Conservation (phyloP, 768 basidiomycete genomes). For the Leccinum arenicola region DNA sequence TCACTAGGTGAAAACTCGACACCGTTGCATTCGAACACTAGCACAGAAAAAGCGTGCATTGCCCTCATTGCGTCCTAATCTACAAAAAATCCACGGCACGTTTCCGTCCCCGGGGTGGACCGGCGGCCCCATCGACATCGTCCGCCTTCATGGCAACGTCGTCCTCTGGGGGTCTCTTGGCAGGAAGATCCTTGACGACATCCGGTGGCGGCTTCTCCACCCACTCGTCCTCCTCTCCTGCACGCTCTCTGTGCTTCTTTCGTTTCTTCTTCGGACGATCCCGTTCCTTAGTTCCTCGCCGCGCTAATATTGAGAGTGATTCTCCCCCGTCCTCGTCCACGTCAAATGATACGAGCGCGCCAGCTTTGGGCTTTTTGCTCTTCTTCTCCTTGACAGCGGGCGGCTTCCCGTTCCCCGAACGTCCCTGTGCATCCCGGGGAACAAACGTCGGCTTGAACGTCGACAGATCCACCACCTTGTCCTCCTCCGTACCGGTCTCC, state of each 20-base stretch:
- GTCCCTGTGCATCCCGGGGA: constrained; percentile 41
- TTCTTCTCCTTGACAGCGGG: constrained; percentile 45
- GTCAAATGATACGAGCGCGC: constrained; percentile 70
- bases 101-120: constrained; percentile 48
- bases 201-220: constrained; percentile 61
- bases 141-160: constrained; percentile 8
- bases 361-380: constrained; percentile 44
- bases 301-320: constrained; percentile 28
- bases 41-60: not conserved
- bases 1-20: not conserved
- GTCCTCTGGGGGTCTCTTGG: constrained; percentile 13
- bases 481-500: not conserved
- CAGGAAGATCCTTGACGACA: constrained; percentile 38
- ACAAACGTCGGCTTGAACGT: constrained; percentile 91
- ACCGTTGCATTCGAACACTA: not conserved
- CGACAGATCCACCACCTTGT: constrained; percentile 47
- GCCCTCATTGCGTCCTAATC: not conserved
- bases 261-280: constrained; percentile 42
- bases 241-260: constrained; percentile 37
- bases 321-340: constrained; percentile 62
- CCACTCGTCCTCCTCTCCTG: constrained; percentile 59
- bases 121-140: constrained; percentile 21
- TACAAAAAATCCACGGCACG: constrained; percentile 78
- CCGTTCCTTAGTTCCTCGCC: constrained; percentile 34
- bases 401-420: constrained; percentile 43